Evolutionary conservation across 148 eudicot species (phyloP).

Genomic region (Camellia sinensis): DNA sequence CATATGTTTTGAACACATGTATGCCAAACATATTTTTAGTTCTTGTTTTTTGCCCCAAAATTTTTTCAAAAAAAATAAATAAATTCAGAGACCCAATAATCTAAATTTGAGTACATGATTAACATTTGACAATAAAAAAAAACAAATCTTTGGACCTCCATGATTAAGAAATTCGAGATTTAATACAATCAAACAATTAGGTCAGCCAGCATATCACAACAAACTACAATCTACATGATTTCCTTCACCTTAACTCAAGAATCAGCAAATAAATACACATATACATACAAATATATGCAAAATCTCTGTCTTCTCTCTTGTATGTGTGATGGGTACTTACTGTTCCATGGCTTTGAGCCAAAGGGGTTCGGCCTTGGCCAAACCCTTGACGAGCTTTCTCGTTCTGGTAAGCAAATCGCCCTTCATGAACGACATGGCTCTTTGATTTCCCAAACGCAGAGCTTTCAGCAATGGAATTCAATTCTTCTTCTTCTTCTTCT

Average conservation of each 20-base stretch:
- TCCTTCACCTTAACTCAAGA: not conserved
- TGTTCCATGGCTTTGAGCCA: slow-evolving; percentile 95
- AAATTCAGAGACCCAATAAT: not conserved
- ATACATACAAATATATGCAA: not conserved
- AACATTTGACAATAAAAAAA: not conserved
- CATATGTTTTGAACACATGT: too few species aligned
- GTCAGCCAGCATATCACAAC: not conserved
- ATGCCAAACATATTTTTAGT: too few species aligned
- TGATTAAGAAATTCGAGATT: too few species aligned
- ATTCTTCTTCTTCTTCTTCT: too few species aligned
- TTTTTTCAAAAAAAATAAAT: not conserved
- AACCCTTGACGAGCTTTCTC: slow-evolving; percentile 74
- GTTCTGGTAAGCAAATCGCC: slow-evolving; percentile 77
- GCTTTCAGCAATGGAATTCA: too few species aligned
- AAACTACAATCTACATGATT: not conserved
- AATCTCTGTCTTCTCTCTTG: not conserved
- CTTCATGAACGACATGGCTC: slow-evolving; percentile 74
- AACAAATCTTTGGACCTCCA: not conserved
- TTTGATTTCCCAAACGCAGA: not conserved
- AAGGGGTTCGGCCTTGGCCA: slow-evolving; percentile 67
- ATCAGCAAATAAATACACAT: not conserved
- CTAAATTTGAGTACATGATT: not conserved
- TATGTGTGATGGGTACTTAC: slow-evolving; percentile 28
- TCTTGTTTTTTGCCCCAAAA: too few species aligned
- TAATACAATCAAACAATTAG: not conserved